phyloP scores from a whole-genome alignment of 805 yeast genomes.

The Candida corydali region DNA sequence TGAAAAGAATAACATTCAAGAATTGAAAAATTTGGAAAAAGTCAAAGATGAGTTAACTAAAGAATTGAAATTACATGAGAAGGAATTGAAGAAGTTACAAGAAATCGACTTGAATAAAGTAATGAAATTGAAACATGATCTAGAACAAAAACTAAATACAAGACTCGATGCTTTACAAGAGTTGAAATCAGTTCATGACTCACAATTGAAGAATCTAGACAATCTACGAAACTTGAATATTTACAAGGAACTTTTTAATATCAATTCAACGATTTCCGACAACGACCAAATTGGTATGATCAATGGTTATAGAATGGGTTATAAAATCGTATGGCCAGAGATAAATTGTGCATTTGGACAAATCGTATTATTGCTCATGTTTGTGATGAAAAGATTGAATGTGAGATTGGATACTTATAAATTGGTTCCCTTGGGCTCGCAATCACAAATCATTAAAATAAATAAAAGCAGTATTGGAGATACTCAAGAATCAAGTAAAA shows the following conservation, averaged over 20 bases:
- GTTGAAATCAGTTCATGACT: slow-evolving; percentile 58
- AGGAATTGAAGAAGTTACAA: slow-evolving; percentile 30
- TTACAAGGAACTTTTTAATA: slow-evolving; percentile 76
- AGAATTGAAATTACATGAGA: slow-evolving; percentile 44
- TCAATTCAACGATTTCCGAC: slow-evolving; percentile 55
- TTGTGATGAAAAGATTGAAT: slow-evolving; percentile 55
- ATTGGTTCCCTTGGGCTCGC: slow-evolving; percentile 79
- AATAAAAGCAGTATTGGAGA: slow-evolving; percentile 21
- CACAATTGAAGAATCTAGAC: slow-evolving; percentile 62
- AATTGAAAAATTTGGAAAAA: slow-evolving; percentile 36
- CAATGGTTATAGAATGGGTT: slow-evolving; percentile 80
- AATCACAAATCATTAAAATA: slow-evolving; percentile 65
- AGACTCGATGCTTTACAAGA: slow-evolving; percentile 57
- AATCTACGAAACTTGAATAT: slow-evolving; percentile 73
- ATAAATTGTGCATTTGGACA: slow-evolving; percentile 92
- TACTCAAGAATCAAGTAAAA: slow-evolving; percentile 14
- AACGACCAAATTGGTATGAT: slow-evolving; percentile 68
- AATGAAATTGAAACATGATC: slow-evolving; percentile 48
- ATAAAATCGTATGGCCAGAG: slow-evolving; percentile 81
- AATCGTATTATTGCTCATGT: slow-evolving; percentile 61
- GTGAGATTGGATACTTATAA: slow-evolving; percentile 56
- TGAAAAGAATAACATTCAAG: slow-evolving; percentile 31
- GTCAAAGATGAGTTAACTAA: slow-evolving; percentile 42
- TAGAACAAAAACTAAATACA: slow-evolving; percentile 49
- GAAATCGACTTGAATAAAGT: slow-evolving; percentile 44